Evolutionary conservation across 2,329 filamentous ascomycete species (phyloP).

Genomic region (Fonsecaea multimorphosa): DNA sequence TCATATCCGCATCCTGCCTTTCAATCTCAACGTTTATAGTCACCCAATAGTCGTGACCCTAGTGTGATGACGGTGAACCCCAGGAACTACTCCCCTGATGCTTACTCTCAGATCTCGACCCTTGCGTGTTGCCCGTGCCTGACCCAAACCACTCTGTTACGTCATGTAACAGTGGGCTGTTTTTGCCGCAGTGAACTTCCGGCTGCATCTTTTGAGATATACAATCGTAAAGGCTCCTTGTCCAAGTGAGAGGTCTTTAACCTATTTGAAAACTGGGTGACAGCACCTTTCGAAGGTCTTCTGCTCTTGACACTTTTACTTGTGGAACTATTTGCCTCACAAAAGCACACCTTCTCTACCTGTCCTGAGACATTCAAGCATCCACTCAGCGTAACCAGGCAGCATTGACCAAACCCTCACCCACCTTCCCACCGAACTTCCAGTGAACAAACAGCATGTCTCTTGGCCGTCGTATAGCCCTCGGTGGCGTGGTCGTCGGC

Average conservation of each 20-base stretch:
- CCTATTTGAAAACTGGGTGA: not conserved
- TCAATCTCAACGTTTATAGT: not conserved
- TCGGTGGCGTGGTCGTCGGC: slow-evolving; percentile 21
- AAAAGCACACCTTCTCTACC: not conserved
- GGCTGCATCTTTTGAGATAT: not conserved
- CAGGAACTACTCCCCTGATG: not conserved
- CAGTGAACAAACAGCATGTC: slow-evolving; percentile 4
- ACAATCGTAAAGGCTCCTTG: not conserved
- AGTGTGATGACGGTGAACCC: not conserved
- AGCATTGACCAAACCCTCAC: not conserved
- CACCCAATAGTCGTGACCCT: not conserved
- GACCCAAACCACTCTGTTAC: not conserved
- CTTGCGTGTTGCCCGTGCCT: not conserved
- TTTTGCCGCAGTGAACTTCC: not conserved
- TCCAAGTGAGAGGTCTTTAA: not conserved
- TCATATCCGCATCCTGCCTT: slow-evolving; percentile 7
- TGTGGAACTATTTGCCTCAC: not conserved
- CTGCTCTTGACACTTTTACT: not conserved
- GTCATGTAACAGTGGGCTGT: not conserved
- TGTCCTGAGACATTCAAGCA: not conserved
- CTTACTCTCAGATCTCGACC: not conserved
- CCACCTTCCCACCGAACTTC: not conserved
- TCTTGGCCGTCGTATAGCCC: slow-evolving; percentile 20
- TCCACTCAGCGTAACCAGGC: not conserved
- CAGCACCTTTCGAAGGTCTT: not conserved